Base-by-base conservation (phyloP, 495 filamentous ascomycete species). In the Hapsidospora chrysogenum region DNA sequence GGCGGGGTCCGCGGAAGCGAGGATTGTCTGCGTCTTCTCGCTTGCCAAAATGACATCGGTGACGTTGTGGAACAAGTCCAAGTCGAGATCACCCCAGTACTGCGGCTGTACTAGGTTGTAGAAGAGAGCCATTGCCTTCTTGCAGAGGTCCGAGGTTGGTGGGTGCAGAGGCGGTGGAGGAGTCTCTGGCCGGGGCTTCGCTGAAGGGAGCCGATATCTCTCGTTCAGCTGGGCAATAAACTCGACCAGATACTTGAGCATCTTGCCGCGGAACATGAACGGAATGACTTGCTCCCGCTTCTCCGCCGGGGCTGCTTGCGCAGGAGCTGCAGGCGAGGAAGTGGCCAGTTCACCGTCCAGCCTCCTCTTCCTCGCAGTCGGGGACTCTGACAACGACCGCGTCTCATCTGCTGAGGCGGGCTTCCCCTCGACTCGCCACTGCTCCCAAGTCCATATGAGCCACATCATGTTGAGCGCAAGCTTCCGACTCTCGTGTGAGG, bases 401-500 rank as follows among this genome's bases (percentile, higher is more conserved):
- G 21, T 17, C 10, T 53, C 35, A 5, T 61, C 47, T 23, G 58
- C 51, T 11, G 33, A 27, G 3, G 42, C 43, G 13, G 49, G 53
- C 27, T 62, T 63, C 2, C 69, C 68, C 36, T 71, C 70, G 3
- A 81, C 70, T 9, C 85, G 72, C 23, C 73, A 74, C 47, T 89
- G 68, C 50, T 99, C 92, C 89, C 92, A 99, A 29, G 76, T 66
- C 75, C 84, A 85, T 41, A 96, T 81, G 33, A 96, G 51, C 39
- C 68, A 76, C 53, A 96, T 86, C 42, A 99, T 66, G 41, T 85
- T 86, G 19, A 99, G 64, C 0, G 82, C 87, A 3, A 95, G 64
- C 50, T 85, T 93, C 56, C 89, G 92, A 55, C 75, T 84, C 49
- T 99, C 92, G 34, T 85, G 87, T 0, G 85, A 93, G 4, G 82